Evolutionary conservation across 1,284 basidiomycete genomes (phyloP).

Genomic region (Ceratobasidium sp.): DNA sequence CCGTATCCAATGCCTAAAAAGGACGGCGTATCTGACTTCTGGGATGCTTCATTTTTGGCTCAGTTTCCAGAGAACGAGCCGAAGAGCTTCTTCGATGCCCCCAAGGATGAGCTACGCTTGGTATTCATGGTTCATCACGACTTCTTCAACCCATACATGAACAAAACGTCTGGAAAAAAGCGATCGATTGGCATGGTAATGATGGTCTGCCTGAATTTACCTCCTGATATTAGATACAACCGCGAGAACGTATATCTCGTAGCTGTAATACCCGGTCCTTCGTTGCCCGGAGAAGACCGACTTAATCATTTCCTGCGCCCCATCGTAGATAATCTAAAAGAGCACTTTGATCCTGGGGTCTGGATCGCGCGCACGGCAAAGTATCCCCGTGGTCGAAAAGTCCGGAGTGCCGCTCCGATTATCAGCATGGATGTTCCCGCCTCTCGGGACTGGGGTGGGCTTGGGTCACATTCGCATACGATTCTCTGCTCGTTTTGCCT

Average conservation of each 20-base stretch:
- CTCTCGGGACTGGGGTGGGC: no score
- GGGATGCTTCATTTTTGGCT: slow-evolving; percentile 53
- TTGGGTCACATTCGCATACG: no score
- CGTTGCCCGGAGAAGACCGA: slow-evolving; percentile 51
- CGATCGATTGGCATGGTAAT: slow-evolving; percentile 57
- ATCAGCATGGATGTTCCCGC: no score
- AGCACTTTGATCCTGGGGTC: slow-evolving; percentile 51
- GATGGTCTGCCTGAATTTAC: slow-evolving; percentile 60
- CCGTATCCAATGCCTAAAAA: background rate
- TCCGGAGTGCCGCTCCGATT: no score
- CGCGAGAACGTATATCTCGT: slow-evolving; percentile 59
- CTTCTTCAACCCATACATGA: slow-evolving; percentile 51
- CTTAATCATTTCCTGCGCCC: slow-evolving; percentile 51
- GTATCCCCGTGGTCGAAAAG: no score
- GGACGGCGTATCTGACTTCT: slow-evolving; percentile 49
- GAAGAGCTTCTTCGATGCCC: slow-evolving; percentile 29
- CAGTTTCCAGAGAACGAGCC: slow-evolving; percentile 51
- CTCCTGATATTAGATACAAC: slow-evolving; percentile 55
- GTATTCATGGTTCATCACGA: slow-evolving; percentile 57
- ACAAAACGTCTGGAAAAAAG: slow-evolving; percentile 54
- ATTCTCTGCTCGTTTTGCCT: no score
- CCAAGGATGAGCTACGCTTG: slow-evolving; percentile 50
- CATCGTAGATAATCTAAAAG: background rate
- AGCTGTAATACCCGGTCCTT: slow-evolving; percentile 56
- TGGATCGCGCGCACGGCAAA: background rate